Base-by-base conservation (phyloP, 2,329 filamentous ascomycete species). In the Colletotrichum higginsianum region DNA sequence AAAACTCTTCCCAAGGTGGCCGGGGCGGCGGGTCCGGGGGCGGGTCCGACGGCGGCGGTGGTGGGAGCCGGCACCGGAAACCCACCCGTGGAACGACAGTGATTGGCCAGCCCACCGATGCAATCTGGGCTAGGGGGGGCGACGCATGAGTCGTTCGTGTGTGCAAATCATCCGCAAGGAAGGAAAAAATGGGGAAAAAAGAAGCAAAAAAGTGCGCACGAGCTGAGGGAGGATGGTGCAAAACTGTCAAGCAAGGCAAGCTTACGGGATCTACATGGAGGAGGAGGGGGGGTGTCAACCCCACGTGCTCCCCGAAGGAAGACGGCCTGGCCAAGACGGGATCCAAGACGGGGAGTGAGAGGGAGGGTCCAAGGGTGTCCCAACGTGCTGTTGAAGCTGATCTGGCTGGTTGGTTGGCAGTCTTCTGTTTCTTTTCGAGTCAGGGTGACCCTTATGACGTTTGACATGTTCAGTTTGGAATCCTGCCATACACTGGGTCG, bases 1-100 rank as follows among this genome's bases (percentile, higher is more conserved):
- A 71, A 71, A 55, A 53, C 13, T 62, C 38, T 55, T 60, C 23
- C 13, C 35, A 49, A 52, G 46, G 15, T 62, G 58, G 64, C 68
- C 21, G 64, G 4, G 42, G 42, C 50, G 49, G 65, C 61, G 58
- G 68, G 65, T 68, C 65, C 65, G 65, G 68, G 53, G 66, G n/a
- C 30, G 55, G 52, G 42, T 30, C 42, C 21, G 44, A 42, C 56
- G 44, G 13, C 23, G 47, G 18, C 46, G 8, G 30, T 30, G 8
- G 30, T 30, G 30, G 30, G 30, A 9, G 5, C 30, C 30, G 30
- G 30, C 30, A 30, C 30, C 30, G 30, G 30, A 30, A 9, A 30
- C 6, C 30, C 30, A 30, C 30, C 30, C 30, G 30, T 30, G 30
- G 47, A 26, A 18, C 60, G n/a, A 30, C 26, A 16, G 16, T 62